Evolutionary conservation across 2,329 filamentous ascomycete species (phyloP).

Genomic region (Aspergillus clavatus): DNA sequence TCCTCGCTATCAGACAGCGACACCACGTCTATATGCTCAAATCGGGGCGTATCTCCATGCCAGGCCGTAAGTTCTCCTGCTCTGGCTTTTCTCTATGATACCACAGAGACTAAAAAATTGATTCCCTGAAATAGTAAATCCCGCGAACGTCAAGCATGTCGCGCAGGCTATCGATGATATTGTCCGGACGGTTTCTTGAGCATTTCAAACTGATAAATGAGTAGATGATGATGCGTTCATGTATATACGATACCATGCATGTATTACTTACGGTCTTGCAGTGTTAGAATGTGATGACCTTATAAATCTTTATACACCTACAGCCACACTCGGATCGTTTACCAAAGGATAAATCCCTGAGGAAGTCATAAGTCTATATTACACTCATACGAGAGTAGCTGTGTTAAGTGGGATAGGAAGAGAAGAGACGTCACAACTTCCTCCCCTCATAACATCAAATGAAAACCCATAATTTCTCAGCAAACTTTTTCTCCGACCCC

Average conservation of each 20-base stretch:
- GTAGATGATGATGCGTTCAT: too few relatives aligned
- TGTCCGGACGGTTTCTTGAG: slow-evolving; percentile 7
- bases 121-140: slow-evolving; percentile 11
- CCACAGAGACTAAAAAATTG: background rate
- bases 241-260: too few relatives aligned
- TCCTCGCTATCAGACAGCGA: slow-evolving; percentile 9
- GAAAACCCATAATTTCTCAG: slow-evolving; percentile 20
- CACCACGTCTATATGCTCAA: slow-evolving; percentile 19
- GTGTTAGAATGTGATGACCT: too few relatives aligned
- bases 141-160: slow-evolving; percentile 13
- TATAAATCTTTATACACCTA: too few relatives aligned
- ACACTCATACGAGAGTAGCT: slow-evolving; percentile 21
- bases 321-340: background rate
- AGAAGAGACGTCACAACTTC: slow-evolving; percentile 22
- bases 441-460: slow-evolving; percentile 20
- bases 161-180: slow-evolving; percentile 16
- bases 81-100: too few relatives aligned
- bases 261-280: too few relatives aligned
- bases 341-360: slow-evolving; percentile 13
- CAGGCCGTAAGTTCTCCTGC: slow-evolving; percentile 13
- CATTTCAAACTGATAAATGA: too few relatives aligned
- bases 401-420: slow-evolving; percentile 14
- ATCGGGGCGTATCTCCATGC: slow-evolving; percentile 17
- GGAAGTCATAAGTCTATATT: slow-evolving; percentile 30
- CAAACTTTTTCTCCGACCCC: slow-evolving; percentile 22